Evolutionary conservation across 345 rosid species (phyloP), one percentile per base, ranked within the genome.

Genomic region (Citrus inodora): DNA sequence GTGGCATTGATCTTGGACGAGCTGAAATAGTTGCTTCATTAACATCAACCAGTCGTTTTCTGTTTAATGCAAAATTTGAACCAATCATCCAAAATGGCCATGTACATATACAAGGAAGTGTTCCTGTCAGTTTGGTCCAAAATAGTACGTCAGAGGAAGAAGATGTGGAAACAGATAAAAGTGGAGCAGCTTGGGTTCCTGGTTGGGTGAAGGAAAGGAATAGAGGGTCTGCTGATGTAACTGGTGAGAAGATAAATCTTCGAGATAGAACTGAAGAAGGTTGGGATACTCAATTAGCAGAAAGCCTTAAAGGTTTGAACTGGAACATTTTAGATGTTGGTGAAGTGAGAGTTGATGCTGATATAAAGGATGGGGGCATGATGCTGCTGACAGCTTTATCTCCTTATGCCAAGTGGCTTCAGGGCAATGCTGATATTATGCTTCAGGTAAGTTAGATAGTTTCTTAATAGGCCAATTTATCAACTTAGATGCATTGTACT

Each of bases 301-400:
- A 93, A 87, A 81, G 90, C 84, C 97, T 93, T 42, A 91, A 91
- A 87, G 97, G 93, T 79, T 85, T 92, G 74, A 88, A 92, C 73
- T 95, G 98, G 98, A 96, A 89, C 70, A 86, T 96, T 80, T 85
- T 96, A 78, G 97, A 96, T 85, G 97, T 83, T 9, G 99, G 98
- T 84, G 98, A 96, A 89, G 98, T 96, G 59, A 86, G 98, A 84
- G 79, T 93, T 72, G 97, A 96, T 85, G 97, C 97, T 77, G 99
- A 93, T 81, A 88, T 96, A 78, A 93, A 92, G 88, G 99, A 96
- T 88, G 98, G 98, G 48, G 99, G 98, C 75, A 96, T 96, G 99
- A 93, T 90, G 92, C 79, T 96, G 83, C 84, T 96, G 79, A 92
- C 98, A 59, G 97, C 97, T 82, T 85, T 96, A 76, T 93, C 97